Evolutionary conservation across 768 basidiomycete genomes (phyloP), one percentile per base, ranked within the genome.

Genomic region (Rhodotorula graminis): DNA sequence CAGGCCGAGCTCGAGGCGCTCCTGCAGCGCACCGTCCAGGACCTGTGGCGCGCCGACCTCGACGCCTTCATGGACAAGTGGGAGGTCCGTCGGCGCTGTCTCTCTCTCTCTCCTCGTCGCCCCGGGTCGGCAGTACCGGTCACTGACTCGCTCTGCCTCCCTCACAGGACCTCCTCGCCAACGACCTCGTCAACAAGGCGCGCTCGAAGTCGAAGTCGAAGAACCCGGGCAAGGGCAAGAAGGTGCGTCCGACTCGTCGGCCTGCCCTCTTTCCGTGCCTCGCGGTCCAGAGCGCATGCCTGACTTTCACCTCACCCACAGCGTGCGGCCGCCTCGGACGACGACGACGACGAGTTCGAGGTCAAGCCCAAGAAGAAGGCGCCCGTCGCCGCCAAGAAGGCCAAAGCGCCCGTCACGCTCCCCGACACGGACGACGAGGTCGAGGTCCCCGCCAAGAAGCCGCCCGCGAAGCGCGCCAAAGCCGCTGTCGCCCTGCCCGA

Each of bases 41-140:
- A 90, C 73, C 83, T 99, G 74, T 99, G 95, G 95, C 90, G 92
- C 77, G 83, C 84, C 16, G 95, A 99, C 78, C 83, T 99, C 27
- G 92, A 96, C 76, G 82, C 80, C 50, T 94, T 98, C 84, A 80
- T 92, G 55, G 84, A 81, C 42, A 88, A 90, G 80, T 97, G 93
- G 93, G 85, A 75, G 40, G 70, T 55, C 12, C 33, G 58, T 59
- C 37, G 37, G 37, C 37, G n/a, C 14, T 42, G 6, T 50, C 49
- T 21, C 19, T 27, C 50, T 11, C 50, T 27, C 52, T 4, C 62
- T 67, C 9, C 57, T 68, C 21, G 62, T 46, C 6, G 53, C 9
- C 7, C n/a, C 31, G 2, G n/a, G 4, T 11, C 55, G 29, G 29
- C 55, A n/a, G 29, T 2, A 31, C 19, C 7, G 9, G 3, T 37